Evolutionary conservation across 2,329 filamentous ascomycete genomes (phyloP), one percentile per base, ranked within the genome.

Genomic region (Pseudogymnoascus sp.): DNA sequence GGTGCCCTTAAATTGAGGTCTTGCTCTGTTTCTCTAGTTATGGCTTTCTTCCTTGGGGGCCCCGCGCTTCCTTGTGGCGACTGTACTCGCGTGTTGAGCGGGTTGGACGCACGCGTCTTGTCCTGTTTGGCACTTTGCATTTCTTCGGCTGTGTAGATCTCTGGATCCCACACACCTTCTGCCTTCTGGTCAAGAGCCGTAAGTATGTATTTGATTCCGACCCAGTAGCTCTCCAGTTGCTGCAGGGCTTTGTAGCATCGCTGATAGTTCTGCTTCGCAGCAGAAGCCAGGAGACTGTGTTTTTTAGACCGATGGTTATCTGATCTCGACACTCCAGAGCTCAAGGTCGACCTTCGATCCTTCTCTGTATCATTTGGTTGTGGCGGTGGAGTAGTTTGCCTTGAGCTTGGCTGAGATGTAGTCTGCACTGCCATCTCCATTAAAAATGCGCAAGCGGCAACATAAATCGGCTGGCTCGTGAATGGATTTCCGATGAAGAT

Each of bases 391-490:
- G 39, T 43, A 43, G 32, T 59, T 41, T 18, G 50, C 14, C 60
- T 30, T 63, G 64, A 12, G 20, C 6, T 43, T 43, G 39, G 39
- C 2, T 4, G 6, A 25, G 39, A 43, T 16, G 68, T 65, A n/a
- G 66, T 62, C 11, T 64, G 63, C 22, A 63, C 60, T 37, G 64
- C 41, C 38, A 66, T 28, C 70, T 96, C 90, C 75, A 90, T 90
- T 14, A 96, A 20, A 67, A 96, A 96, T 0, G 91, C 91, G 69
- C 90, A 95, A 0, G 90, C 91, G 1, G 91, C 91, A 63, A 96
- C 93, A 67, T 95, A 96, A 69, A 95, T 95, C 0, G 91, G 91
- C 72, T 96, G 91, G 57, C 88, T 91, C 0, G 90, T 94, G 65
- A 96, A 96, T 0, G 91, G 91, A 63, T 94, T 96, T 1, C 90